These are phyloP conservation scores for Metschnikowia lochheadii DNA, from an alignment of 805 yeast genomes.

Conservation along the genomic window DNA sequence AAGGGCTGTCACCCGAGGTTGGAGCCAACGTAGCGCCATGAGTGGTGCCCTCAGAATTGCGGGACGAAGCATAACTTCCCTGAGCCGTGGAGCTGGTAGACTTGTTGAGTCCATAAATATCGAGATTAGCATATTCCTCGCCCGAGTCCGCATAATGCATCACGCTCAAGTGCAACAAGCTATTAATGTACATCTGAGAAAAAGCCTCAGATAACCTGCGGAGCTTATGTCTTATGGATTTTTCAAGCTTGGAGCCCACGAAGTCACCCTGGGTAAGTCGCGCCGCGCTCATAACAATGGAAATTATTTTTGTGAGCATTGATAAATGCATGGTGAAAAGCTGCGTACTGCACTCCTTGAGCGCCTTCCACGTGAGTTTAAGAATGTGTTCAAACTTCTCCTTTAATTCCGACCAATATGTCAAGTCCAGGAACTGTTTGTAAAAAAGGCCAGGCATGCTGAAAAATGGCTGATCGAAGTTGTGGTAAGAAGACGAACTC, in stretches of 20 bases:
- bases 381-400: constrained; percentile 46
- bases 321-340: constrained; percentile 53
- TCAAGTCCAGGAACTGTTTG: constrained; percentile 54
- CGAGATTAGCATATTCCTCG: constrained; percentile 29
- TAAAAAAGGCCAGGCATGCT: constrained; percentile 46
- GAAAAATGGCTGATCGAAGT: constrained; percentile 40
- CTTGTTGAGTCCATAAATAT: constrained; percentile 25
- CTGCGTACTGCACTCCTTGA: constrained; percentile 47
- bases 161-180: constrained; percentile 53
- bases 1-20: constrained; percentile 1
- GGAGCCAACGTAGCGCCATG: not conserved
- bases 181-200: constrained; percentile 62
- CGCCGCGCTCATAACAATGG: constrained; percentile 51
- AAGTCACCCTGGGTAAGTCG: constrained; percentile 53
- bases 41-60: constrained; percentile 14
- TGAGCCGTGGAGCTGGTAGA: constrained; percentile 13
- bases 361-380: constrained; percentile 46
- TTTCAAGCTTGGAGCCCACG: constrained; percentile 42
- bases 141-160: constrained; percentile 29
- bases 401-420: constrained; percentile 55
- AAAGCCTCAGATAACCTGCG: constrained; percentile 51
- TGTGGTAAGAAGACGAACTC: constrained; percentile 35
- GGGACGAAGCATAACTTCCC: constrained; percentile 7
- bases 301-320: constrained; percentile 48
- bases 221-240: constrained; percentile 45